Percentiles rank a stretch among this genome's conserved stretches.
phyloP scores from a whole-genome alignment of 805 yeast genomes.

The Candida multigemmis region DNA sequence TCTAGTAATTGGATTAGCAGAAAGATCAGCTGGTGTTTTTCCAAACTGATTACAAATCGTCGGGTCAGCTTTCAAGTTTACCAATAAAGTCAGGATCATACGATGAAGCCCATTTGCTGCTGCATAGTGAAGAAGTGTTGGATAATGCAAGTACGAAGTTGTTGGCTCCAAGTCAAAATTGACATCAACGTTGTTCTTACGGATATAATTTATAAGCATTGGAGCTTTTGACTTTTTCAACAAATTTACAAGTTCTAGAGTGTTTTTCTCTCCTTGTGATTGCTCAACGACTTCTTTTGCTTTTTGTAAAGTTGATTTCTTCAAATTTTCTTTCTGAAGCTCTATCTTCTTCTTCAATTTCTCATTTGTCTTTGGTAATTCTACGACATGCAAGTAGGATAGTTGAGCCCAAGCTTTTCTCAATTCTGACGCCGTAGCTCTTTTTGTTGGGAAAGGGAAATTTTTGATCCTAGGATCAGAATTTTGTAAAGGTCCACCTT shows the following conservation, averaged over 20 bases:
- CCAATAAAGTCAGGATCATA: slow-evolving; percentile 56
- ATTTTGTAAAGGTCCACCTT: slow-evolving; percentile 40
- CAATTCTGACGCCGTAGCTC: slow-evolving; percentile 78
- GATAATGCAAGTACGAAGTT: slow-evolving; percentile 41
- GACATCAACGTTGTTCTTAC: slow-evolving; percentile 44
- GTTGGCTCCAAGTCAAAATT: slow-evolving; percentile 51
- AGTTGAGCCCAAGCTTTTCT: slow-evolving; percentile 79
- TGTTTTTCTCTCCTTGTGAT: slow-evolving; percentile 35
- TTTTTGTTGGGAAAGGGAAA: slow-evolving; percentile 83
- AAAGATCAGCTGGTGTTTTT: slow-evolving; percentile 62
- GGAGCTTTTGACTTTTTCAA: slow-evolving; percentile 75
- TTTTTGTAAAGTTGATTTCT: slow-evolving; percentile 4
- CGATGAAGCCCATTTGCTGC: slow-evolving; percentile 57
- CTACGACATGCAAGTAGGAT: slow-evolving; percentile 45
- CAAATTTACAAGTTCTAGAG: slow-evolving; percentile 49
- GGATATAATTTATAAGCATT: slow-evolving; percentile 52
- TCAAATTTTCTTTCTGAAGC: slow-evolving; percentile 7
- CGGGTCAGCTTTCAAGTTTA: slow-evolving; percentile 66
- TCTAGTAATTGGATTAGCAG: slow-evolving; percentile 35
- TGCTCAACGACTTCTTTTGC: slow-evolving; percentile 6
- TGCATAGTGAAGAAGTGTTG: slow-evolving; percentile 76
- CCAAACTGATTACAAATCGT: slow-evolving; percentile 41
- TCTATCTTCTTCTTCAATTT: slow-evolving; percentile 12
- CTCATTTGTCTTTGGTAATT: slow-evolving; percentile 44
- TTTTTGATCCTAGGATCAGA: slow-evolving; percentile 55